phyloP scores from a whole-genome alignment of 2,329 filamentous ascomycete species.

The Aspergillus sp. region DNA sequence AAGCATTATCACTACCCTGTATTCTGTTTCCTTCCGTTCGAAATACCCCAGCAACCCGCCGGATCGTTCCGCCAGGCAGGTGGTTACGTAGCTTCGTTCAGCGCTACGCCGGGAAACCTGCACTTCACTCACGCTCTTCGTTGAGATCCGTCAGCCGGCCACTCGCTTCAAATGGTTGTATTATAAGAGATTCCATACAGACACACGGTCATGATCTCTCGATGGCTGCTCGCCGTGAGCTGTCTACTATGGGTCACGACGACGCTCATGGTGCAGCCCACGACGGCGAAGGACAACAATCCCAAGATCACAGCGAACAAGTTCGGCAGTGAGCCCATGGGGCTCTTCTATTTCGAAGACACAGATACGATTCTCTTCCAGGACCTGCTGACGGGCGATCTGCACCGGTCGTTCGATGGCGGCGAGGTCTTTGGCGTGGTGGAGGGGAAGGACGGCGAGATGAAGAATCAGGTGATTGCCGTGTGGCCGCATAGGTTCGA shows the following conservation, averaged over 20 bases:
- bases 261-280: conserved; percentile 30
- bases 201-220: conserved; percentile 29
- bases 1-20: background rate
- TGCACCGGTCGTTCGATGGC: conserved; percentile 73
- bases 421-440: conserved; percentile 67
- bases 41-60: background rate
- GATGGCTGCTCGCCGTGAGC: conserved; percentile 40
- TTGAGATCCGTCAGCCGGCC: background rate
- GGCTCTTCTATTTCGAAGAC: conserved; percentile 84
- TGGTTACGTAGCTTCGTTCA: background rate
- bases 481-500: conserved; percentile 74
- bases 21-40: too few relatives aligned
- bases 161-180: conserved; percentile 22
- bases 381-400: conserved; percentile 53
- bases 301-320: conserved; percentile 58
- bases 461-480: conserved; percentile 41
- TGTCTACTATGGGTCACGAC: conserved; percentile 43
- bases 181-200: background rate
- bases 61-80: background rate
- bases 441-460: conserved; percentile 52
- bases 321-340: conserved; percentile 59
- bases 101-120: background rate
- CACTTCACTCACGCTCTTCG: background rate
- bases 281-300: conserved; percentile 45
- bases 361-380: conserved; percentile 73